Evolutionary conservation across 352 stramenopile species (phyloP).

Genomic region (Globisporangium uncinulatum): DNA sequence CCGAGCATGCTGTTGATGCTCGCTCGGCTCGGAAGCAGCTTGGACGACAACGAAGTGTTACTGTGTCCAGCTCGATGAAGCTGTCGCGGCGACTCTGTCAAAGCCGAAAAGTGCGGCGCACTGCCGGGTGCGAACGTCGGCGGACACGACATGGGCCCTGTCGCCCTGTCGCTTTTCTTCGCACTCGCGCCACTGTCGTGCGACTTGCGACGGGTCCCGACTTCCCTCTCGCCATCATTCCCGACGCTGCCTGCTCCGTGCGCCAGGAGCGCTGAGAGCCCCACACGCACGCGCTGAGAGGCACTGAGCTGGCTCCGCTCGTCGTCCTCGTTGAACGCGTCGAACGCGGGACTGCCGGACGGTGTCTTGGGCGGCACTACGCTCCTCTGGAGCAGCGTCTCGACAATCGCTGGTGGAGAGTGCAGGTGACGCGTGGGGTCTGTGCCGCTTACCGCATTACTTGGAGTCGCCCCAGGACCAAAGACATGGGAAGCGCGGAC

Average conservation of each 20-base stretch:
- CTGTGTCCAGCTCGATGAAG: conserved; percentile 5
- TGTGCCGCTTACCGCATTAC: too few species aligned
- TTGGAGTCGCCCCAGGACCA: background rate
- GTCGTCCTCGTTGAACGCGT: conserved; percentile 16
- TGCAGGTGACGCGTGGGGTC: background rate
- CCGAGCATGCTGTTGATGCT: conserved; percentile 67
- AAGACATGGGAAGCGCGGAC: background rate
- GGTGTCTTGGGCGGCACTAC: conserved; percentile 55
- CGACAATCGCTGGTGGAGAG: conserved; percentile 6
- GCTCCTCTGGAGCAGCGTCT: background rate
- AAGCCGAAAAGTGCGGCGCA: conserved; percentile 23
- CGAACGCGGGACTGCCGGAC: conserved; percentile 29
- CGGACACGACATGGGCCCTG: conserved; percentile 31
- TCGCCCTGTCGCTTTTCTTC: conserved; percentile 15
- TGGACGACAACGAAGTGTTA: conserved; percentile 37
- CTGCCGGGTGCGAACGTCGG: conserved; percentile 23
- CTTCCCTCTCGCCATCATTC: conserved; percentile 17
- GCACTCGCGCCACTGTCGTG: conserved; percentile 4
- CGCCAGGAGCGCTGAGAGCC: conserved; percentile 33
- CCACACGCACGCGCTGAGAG: conserved; percentile 53
- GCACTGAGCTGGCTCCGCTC: conserved; percentile 30
- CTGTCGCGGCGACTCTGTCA: conserved; percentile 10
- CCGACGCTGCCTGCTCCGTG: conserved; percentile 15
- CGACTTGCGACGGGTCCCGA: conserved; percentile 5
- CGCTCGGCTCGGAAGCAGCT: conserved; percentile 48